Conservation (phyloP, 768 basidiomycete genomes). For the Pleurotus tuber-regium region DNA sequence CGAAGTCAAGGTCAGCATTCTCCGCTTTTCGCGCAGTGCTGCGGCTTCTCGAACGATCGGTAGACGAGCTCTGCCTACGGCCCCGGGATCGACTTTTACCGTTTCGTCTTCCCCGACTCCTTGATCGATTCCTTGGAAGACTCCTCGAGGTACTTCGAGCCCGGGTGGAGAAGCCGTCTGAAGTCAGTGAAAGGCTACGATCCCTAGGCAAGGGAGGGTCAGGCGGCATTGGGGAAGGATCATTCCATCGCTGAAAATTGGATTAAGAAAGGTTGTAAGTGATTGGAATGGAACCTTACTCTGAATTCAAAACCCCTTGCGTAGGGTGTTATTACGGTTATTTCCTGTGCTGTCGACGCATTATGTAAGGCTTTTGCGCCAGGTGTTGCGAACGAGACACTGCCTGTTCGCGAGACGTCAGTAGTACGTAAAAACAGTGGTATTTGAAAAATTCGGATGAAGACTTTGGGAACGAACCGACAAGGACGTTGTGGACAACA, state of each 20-base stretch:
- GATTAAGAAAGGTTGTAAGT: slow-evolving; percentile 3
- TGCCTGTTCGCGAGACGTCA: slow-evolving; percentile 70
- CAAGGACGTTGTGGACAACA: slow-evolving; percentile 8
- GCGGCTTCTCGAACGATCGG: slow-evolving; percentile 13
- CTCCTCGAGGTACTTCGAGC: slow-evolving; percentile 13
- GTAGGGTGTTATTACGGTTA: slow-evolving; percentile 66
- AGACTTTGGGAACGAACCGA: slow-evolving; percentile 8
- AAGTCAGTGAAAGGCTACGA: slow-evolving; percentile 1
- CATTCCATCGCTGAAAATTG: slow-evolving; percentile 58
- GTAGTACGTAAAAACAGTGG: slow-evolving; percentile 49
- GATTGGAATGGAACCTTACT: slow-evolving; percentile 30
- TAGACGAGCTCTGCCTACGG: slow-evolving; percentile 18
- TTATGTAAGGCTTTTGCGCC: slow-evolving; percentile 76
- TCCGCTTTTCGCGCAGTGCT: slow-evolving; percentile 1
- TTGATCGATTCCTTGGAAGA: slow-evolving; percentile 10
- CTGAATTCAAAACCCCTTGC: slow-evolving; percentile 52
- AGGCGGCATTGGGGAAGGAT: slow-evolving; percentile 62
- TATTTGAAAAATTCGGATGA: slow-evolving; percentile 13
- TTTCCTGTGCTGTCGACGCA: slow-evolving; percentile 80
- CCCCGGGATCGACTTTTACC: slow-evolving; percentile 16
- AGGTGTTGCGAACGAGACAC: slow-evolving; percentile 74
- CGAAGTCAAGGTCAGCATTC: slow-evolving; percentile 45
- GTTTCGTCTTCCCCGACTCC: background rate
- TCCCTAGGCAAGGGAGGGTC: slow-evolving; percentile 27
- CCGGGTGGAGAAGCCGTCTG: slow-evolving; percentile 11